phyloP scores from a whole-genome alignment of 2,329 filamentous ascomycete genomes.

The Exophiala mesophila region DNA sequence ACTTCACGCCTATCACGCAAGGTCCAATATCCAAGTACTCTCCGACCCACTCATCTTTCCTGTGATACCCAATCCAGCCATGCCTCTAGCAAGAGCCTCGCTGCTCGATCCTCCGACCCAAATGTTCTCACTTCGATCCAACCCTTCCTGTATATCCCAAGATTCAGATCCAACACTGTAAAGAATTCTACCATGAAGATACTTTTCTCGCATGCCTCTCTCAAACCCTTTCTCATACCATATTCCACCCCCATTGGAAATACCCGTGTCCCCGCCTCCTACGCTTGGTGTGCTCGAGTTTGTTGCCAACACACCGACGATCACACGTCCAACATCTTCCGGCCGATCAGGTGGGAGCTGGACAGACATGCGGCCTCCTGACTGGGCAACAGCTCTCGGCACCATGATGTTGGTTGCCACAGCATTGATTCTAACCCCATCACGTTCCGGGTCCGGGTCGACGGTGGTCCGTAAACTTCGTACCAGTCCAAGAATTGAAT shows the following conservation, averaged over 20 bases:
- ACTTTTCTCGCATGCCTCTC: conserved; percentile 15
- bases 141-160: conserved; percentile 42
- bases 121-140: conserved; percentile 37
- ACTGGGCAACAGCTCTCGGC: conserved; percentile 35
- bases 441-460: conserved; percentile 17
- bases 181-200: conserved; percentile 38
- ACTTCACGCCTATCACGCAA: conserved; percentile 9
- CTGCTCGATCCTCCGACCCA: conserved; percentile 39
- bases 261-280: conserved; percentile 5
- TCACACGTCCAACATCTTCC: conserved; percentile 35
- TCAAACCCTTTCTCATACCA: conserved; percentile 21
- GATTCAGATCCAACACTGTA: conserved; percentile 41
- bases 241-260: conserved; percentile 12
- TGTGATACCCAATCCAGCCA: conserved; percentile 5
- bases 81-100: conserved; percentile 13
- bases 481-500: conserved; percentile 49
- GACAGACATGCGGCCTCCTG: conserved; percentile 35
- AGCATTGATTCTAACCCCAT: conserved; percentile 41
- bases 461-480: conserved; percentile 36
- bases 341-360: conserved; percentile 38
- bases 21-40: conserved; percentile 20
- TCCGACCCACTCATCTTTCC: conserved; percentile 3
- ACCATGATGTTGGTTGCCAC: conserved; percentile 44
- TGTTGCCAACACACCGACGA: conserved; percentile 18
- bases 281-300: conserved; percentile 10